A percentile compares a stretch with the other conserved stretches of the same genome.
phyloP scores from a whole-genome alignment of 1,139 yeast genomes.

The Debaryomycetaceae sp. region DNA sequence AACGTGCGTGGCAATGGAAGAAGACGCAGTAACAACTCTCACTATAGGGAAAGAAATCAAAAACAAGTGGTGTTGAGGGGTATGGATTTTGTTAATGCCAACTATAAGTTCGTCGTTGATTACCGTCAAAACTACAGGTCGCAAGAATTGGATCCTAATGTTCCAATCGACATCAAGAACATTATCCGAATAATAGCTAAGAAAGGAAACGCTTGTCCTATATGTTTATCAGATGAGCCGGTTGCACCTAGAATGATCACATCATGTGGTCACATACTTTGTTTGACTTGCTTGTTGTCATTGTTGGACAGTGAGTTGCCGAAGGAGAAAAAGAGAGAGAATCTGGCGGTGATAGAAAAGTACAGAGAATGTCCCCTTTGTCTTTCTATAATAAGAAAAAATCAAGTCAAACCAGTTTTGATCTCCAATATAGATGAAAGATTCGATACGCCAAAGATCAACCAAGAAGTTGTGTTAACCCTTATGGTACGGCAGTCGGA shows the following conservation, averaged over 20 bases:
- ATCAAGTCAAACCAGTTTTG: constrained; percentile 68
- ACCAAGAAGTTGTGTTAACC: constrained; percentile 57
- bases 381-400: constrained; percentile 56
- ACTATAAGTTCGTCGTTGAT: constrained; percentile 79
- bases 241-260: constrained; percentile 91
- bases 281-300: constrained; percentile 75
- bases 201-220: constrained; percentile 80
- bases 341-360: constrained; percentile 43
- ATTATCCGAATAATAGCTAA: constrained; percentile 74
- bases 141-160: constrained; percentile 70
- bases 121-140: constrained; percentile 50
- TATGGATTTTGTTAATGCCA: constrained; percentile 75
- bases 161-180: constrained; percentile 58
- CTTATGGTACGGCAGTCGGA: constrained; percentile 70
- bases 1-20: constrained; percentile 11
- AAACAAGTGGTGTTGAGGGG: constrained; percentile 52
- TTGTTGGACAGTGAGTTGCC: constrained; percentile 61
- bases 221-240: constrained; percentile 79
- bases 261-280: constrained; percentile 89
- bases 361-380: constrained; percentile 86
- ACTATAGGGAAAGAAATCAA: constrained; percentile 3
- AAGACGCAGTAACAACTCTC: constrained; percentile 12
- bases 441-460: constrained; percentile 58
- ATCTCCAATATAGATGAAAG: constrained; percentile 52
- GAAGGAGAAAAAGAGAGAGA: constrained; percentile 31